A percentile compares a stretch with the other conserved stretches of the same genome.
Conservation (phyloP, 2,329 filamentous ascomycete species). For the Fusarium liriodendri region DNA sequence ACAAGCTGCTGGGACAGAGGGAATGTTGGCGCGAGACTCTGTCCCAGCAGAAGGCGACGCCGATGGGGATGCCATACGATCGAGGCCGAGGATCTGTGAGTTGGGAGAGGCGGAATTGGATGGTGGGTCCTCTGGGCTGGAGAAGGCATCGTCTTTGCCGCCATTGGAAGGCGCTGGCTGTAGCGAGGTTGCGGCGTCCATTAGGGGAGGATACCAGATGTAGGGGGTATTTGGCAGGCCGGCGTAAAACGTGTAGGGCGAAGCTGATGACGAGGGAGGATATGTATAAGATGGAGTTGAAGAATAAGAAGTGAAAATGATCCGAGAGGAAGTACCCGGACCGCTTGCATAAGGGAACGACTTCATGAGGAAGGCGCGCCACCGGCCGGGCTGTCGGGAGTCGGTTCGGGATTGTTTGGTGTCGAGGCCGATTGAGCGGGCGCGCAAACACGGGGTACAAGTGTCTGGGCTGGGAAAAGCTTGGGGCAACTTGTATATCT, state of each 20-base stretch:
- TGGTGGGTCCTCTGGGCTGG: conserved; percentile 25
- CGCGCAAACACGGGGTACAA: not conserved
- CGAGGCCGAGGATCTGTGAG: conserved; percentile 24
- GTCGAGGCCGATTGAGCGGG: not conserved
- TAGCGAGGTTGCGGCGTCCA: conserved; percentile 20
- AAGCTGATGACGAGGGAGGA: conserved; percentile 15
- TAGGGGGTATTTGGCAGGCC: conserved; percentile 12
- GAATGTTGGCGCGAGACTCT: conserved; percentile 47
- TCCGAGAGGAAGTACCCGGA: conserved; percentile 16
- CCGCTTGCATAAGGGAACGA: conserved; percentile 14
- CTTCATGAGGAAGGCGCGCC: conserved; percentile 17
- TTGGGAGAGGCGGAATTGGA: conserved; percentile 42
- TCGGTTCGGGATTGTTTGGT: conserved; percentile 12
- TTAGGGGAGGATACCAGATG: conserved; percentile 33
- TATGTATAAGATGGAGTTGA: conserved; percentile 17
- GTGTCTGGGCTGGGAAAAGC: not conserved
- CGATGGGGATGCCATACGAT: conserved; percentile 25
- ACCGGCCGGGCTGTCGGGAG: conserved; percentile 7
- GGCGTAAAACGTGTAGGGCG: conserved; percentile 34
- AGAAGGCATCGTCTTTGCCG: conserved; percentile 28
- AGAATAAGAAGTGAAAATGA: conserved; percentile 19
- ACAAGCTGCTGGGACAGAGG: conserved; percentile 62
- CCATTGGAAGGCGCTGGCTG: conserved; percentile 4
- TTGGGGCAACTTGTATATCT: not conserved
- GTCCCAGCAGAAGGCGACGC: conserved; percentile 34